These are phyloP conservation scores for Erysiphe neolycopersici DNA, from an alignment of 2,329 filamentous ascomycete genomes.

Conservation along the genomic window DNA sequence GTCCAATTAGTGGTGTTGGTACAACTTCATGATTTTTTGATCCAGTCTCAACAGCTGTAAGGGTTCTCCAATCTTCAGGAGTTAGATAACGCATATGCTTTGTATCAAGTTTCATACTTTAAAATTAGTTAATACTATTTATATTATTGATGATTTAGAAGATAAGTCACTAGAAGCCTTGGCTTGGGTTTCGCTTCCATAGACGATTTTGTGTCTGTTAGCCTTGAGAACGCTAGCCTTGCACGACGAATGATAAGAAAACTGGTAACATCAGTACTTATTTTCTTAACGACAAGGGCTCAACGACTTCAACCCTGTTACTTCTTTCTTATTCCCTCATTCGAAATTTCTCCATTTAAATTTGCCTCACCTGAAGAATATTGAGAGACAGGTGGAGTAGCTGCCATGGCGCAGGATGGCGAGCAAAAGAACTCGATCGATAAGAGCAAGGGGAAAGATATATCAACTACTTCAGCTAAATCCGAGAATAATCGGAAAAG, in stretches of 20 bases:
- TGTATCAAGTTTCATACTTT: constrained; percentile 73
- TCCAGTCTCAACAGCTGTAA: constrained; percentile 77
- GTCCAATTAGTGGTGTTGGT: constrained; percentile 66
- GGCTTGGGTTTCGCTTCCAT: too few species aligned
- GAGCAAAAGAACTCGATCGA: constrained; percentile 61
- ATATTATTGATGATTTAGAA: too few species aligned
- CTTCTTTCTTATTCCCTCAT: too few species aligned
- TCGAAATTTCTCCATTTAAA: too few species aligned
- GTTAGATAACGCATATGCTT: constrained; percentile 81
- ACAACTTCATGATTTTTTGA: constrained; percentile 95
- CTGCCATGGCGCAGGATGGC: constrained; percentile 68
- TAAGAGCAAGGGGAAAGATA: constrained; percentile 91
- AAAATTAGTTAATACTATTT: too few species aligned
- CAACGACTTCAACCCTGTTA: too few species aligned
- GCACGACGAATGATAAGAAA: too few species aligned
- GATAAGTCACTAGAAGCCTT: too few species aligned
- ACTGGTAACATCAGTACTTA: too few species aligned
- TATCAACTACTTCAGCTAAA: constrained; percentile 36
- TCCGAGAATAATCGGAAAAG: constrained; percentile 29
- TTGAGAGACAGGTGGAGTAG: not conserved
- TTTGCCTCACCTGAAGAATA: not conserved
- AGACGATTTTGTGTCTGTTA: too few species aligned
- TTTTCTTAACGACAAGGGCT: too few species aligned
- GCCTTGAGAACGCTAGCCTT: too few species aligned
- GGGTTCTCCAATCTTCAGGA: constrained; percentile 80